These are phyloP conservation scores for Aurinia saxatilis DNA, from an alignment of 345 rosid genomes.

Conservation along the genomic window DNA sequence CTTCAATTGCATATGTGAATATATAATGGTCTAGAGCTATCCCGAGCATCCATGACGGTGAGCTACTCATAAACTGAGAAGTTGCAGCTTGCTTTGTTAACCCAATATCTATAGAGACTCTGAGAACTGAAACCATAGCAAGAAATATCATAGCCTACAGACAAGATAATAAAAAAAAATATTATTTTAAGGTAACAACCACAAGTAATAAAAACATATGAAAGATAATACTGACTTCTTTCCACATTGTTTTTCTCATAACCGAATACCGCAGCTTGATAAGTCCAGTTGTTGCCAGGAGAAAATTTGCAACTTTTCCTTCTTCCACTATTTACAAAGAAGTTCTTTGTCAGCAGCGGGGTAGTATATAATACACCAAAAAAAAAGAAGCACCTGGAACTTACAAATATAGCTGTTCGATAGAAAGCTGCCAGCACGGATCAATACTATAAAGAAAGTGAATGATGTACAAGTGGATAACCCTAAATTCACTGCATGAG, in stretches of 20 bases:
- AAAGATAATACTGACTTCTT: slow-evolving; percentile 50
- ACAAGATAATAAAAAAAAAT: slow-evolving; percentile 10
- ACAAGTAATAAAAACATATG: slow-evolving; percentile 9
- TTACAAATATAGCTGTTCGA: slow-evolving; percentile 91
- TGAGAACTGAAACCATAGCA: slow-evolving; percentile 48
- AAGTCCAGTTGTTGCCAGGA: slow-evolving; percentile 79
- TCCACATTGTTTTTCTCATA: slow-evolving; percentile 43
- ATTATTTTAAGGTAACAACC: slow-evolving; percentile 16
- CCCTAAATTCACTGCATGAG: slow-evolving; percentile 29
- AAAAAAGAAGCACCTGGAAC: slow-evolving; percentile 22
- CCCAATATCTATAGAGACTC: slow-evolving; percentile 80
- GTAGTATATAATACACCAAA: not conserved
- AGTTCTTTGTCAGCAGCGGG: not conserved
- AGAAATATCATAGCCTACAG: slow-evolving; percentile 68
- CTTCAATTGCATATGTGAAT: slow-evolving; percentile 44
- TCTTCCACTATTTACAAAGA: slow-evolving; percentile 68
- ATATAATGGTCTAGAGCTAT: slow-evolving; percentile 42
- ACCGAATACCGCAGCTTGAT: slow-evolving; percentile 53
- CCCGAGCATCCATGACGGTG: slow-evolving; percentile 72
- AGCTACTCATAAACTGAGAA: slow-evolving; percentile 61
- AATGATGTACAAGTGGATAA: slow-evolving; percentile 39
- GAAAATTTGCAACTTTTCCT: slow-evolving; percentile 90
- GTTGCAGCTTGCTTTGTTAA: slow-evolving; percentile 90
- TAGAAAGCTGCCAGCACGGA: slow-evolving; percentile 83
- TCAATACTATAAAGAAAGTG: slow-evolving; percentile 43